Conservation (phyloP, 495 filamentous ascomycete species). For the Penicillium diatomitis region DNA sequence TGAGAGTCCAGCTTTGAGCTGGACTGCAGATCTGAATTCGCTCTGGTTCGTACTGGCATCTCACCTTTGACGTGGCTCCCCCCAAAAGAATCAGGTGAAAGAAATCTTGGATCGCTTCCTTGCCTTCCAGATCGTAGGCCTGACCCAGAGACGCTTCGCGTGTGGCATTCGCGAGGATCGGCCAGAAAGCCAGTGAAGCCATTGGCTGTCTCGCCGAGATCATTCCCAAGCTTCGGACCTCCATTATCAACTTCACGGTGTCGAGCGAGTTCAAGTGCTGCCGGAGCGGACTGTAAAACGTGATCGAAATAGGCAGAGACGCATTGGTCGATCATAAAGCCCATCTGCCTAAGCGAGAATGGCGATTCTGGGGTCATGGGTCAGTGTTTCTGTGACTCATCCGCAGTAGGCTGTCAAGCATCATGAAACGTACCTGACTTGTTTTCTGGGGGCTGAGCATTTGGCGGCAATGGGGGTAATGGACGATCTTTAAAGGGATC, state of each 20-base stretch:
- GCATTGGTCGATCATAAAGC: slow-evolving; percentile 44
- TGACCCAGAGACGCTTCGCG: slow-evolving; percentile 25
- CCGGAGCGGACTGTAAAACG: slow-evolving; percentile 11
- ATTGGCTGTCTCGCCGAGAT: background rate
- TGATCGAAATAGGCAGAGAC: slow-evolving; percentile 42
- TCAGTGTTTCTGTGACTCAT: slow-evolving; percentile 1
- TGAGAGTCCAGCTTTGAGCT: slow-evolving; percentile 10
- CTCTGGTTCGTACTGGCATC: slow-evolving; percentile 16
- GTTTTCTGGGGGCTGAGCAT: background rate
- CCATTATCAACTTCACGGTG: no score
- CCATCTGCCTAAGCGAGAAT: slow-evolving; percentile 41
- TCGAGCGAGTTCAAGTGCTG: no score
- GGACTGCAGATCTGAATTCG: slow-evolving; percentile 24
- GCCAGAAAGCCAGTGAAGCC: slow-evolving; percentile 10
- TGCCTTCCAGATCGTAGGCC: slow-evolving; percentile 10
- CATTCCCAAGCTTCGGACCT: no score
- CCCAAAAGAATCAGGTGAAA: slow-evolving; percentile 7
- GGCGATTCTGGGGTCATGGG: slow-evolving; percentile 16
- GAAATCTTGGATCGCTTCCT: background rate
- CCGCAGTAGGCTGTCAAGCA: no score
- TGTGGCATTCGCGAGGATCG: slow-evolving; percentile 16
- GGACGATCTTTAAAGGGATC: slow-evolving; percentile 3
- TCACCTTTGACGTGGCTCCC: slow-evolving; percentile 8
- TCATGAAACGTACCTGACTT: slow-evolving; percentile 3
- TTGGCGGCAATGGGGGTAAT: slow-evolving; percentile 1